phyloP scores from a whole-genome alignment of 257 asterid species.

The Galeopsis tetrahit region DNA sequence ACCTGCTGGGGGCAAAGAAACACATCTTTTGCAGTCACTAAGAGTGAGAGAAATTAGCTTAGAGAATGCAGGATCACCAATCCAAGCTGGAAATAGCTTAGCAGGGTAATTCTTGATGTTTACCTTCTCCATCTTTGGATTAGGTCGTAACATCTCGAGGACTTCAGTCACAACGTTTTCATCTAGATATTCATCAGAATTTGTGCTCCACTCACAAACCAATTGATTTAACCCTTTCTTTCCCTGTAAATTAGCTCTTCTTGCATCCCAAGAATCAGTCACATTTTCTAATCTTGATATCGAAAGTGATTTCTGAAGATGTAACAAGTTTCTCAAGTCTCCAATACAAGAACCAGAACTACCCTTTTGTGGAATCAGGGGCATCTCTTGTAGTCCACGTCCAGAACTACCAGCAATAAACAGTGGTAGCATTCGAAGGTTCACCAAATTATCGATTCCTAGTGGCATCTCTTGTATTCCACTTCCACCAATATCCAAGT shows the following conservation, averaged over 20 bases:
- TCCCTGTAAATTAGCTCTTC: conserved; percentile 46
- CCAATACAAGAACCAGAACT: conserved; percentile 39
- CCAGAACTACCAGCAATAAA: conserved; percentile 42
- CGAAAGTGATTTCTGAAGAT: conserved; percentile 48
- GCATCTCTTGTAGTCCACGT: conserved; percentile 14
- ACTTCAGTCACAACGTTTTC: conserved; percentile 40
- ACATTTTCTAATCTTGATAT: conserved; percentile 48
- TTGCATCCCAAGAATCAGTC: conserved; percentile 49
- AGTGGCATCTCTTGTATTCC: conserved; percentile 44
- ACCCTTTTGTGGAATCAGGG: conserved; percentile 34
- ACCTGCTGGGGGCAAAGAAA: conserved; percentile 48
- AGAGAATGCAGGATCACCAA: conserved; percentile 44
- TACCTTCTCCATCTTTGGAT: conserved; percentile 40
- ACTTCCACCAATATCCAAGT: conserved; percentile 51
- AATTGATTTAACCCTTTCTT: conserved; percentile 39
- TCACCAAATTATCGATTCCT: conserved; percentile 42
- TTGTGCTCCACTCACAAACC: conserved; percentile 44
- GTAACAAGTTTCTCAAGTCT: conserved; percentile 45
- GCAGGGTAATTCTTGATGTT: conserved; percentile 43
- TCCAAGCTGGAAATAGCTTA: conserved; percentile 49
- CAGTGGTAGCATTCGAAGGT: conserved; percentile 43
- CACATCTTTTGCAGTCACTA: conserved; percentile 47
- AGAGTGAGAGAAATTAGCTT: conserved; percentile 44
- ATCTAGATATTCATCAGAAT: conserved; percentile 38
- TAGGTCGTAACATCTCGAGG: conserved; percentile 57